These are phyloP conservation scores for Candida cerambycidarum DNA, from an alignment of 805 yeast species.

Conservation along the genomic window DNA sequence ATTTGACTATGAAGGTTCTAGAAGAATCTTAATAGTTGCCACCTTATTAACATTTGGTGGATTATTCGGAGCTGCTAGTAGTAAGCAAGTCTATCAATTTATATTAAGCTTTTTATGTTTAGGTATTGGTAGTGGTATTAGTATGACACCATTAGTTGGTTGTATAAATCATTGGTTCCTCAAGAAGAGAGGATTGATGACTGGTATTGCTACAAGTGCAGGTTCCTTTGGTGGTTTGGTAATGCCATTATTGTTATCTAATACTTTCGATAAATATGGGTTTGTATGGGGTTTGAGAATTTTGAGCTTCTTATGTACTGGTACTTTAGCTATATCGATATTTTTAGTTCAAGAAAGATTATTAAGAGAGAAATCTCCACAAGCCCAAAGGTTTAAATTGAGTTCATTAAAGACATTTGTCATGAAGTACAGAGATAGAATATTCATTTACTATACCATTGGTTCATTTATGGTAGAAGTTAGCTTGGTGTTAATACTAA, in stretches of 20 bases:
- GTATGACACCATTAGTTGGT: conserved; percentile 60
- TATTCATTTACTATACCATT: conserved; percentile 23
- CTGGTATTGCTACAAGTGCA: conserved; percentile 65
- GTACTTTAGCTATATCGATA: conserved; percentile 23
- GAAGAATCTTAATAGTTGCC: conserved; percentile 41
- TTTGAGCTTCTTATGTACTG: conserved; percentile 35
- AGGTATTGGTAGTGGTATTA: conserved; percentile 60
- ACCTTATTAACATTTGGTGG: conserved; percentile 46
- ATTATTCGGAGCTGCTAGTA: conserved; percentile 55
- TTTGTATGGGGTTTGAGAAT: conserved; percentile 60
- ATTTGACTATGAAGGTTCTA: conserved; percentile 64
- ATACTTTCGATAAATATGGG: conserved; percentile 48
- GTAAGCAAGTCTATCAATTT: conserved; percentile 57
- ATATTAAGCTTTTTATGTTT: conserved; percentile 55
- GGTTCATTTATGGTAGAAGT: conserved; percentile 49
- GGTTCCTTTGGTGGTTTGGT: conserved; percentile 66
- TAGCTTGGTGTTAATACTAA: conserved; percentile 49
- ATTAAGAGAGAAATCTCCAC: conserved; percentile 7
- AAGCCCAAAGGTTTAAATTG: background rate
- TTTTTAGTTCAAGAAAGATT: conserved; percentile 29
- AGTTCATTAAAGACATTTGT: background rate
- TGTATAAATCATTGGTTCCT: conserved; percentile 68
- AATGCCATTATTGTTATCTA: conserved; percentile 53
- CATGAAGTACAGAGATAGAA: conserved; percentile 14
- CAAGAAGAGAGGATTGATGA: conserved; percentile 51